These are phyloP conservation scores for Artemisia tridentata DNA, from an alignment of 129 eudicot genomes.

Conservation along the genomic window DNA sequence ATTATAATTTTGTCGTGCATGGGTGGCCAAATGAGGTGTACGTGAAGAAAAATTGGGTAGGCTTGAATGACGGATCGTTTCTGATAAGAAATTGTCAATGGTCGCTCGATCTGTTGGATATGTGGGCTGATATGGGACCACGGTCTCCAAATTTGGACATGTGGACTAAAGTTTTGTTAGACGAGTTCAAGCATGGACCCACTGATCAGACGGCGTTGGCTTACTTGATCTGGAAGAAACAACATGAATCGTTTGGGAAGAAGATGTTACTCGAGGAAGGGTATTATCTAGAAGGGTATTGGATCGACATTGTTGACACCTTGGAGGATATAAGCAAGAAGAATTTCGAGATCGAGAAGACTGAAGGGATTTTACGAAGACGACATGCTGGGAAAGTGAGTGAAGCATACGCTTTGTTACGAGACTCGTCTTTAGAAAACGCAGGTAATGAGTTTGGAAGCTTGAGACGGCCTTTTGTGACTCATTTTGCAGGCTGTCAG, in stretches of 20 bases:
- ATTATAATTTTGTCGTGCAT: background rate
- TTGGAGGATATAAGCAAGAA: background rate
- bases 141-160: background rate
- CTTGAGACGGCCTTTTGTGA: background rate
- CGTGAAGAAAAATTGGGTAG: background rate
- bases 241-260: background rate
- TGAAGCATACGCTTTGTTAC: background rate
- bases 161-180: background rate
- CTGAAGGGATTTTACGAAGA: background rate
- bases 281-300: background rate
- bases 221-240: background rate
- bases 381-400: background rate
- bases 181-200: background rate
- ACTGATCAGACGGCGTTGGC: background rate
- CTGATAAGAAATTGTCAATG: background rate
- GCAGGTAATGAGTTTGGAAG: background rate
- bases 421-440: background rate
- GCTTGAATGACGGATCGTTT: background rate
- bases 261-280: background rate
- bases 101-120: background rate
- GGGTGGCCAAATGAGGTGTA: background rate
- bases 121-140: constrained; percentile 1
- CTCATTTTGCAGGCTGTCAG: background rate
- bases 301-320: background rate
- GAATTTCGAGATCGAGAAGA: background rate